A percentile compares a stretch with the other conserved stretches of the same genome.
Conservation (phyloP, 495 filamentous ascomycete species). For the Hypomontagnella monticulosa region DNA sequence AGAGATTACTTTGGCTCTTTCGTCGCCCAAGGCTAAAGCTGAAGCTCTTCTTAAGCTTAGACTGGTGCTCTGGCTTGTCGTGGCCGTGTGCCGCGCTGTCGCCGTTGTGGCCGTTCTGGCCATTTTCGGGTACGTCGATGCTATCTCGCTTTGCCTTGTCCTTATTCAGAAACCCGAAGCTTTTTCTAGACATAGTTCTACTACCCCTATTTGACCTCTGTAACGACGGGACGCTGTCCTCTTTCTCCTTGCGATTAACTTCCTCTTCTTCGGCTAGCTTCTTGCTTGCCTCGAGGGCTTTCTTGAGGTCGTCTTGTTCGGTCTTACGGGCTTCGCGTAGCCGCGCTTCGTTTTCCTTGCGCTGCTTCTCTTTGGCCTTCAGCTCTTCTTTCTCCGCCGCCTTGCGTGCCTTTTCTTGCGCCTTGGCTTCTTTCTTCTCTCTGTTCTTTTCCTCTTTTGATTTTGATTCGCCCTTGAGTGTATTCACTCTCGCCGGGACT, state of each 20-base stretch:
- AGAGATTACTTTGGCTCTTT: conserved; percentile 62
- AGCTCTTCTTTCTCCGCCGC: conserved; percentile 69
- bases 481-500: conserved; percentile 42
- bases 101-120: conserved; percentile 47
- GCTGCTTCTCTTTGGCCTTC: conserved; percentile 65
- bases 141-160: conserved; percentile 46
- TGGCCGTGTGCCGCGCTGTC: conserved; percentile 36
- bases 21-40: conserved; percentile 68
- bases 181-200: conserved; percentile 60
- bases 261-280: conserved; percentile 54
- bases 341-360: conserved; percentile 46
- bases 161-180: conserved; percentile 57
- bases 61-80: conserved; percentile 44
- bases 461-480: conserved; percentile 52
- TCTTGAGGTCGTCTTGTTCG: conserved; percentile 53
- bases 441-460: conserved; percentile 64
- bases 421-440: conserved; percentile 72
- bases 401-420: conserved; percentile 64
- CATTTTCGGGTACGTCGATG: conserved; percentile 44
- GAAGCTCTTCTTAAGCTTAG: conserved; percentile 61
- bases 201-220: conserved; percentile 50
- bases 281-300: conserved; percentile 56
- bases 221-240: conserved; percentile 50
- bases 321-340: conserved; percentile 47
- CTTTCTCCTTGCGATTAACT: conserved; percentile 49